Conservation (phyloP, 805 yeast species). For the Monosporozyma unispora region DNA sequence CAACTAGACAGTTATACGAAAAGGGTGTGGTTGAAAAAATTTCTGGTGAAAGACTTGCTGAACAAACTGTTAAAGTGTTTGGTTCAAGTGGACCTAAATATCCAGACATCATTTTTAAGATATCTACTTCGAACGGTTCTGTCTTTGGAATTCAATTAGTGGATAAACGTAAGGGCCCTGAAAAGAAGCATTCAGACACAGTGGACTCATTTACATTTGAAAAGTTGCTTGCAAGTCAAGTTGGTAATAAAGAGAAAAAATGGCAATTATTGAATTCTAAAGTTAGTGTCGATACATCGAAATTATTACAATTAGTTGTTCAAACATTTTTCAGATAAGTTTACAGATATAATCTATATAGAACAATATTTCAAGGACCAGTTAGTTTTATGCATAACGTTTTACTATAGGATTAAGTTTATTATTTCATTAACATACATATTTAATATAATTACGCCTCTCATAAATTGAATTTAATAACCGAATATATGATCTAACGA, state of each 20-base stretch:
- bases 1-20: constrained; percentile 66
- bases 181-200: constrained; percentile 21
- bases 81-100: constrained; percentile 40
- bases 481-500: constrained; percentile 23
- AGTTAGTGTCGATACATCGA: constrained; percentile 60
- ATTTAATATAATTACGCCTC: background rate
- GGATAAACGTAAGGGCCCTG: constrained; percentile 27
- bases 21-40: constrained; percentile 56
- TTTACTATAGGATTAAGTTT: background rate
- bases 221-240: constrained; percentile 63
- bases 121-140: constrained; percentile 68
- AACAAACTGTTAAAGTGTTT: constrained; percentile 31
- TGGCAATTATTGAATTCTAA: constrained; percentile 56
- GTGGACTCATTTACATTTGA: constrained; percentile 54
- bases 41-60: constrained; percentile 40
- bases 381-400: background rate
- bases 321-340: constrained; percentile 45
- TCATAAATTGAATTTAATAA: background rate
- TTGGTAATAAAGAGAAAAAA: constrained; percentile 45
- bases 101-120: constrained; percentile 58
- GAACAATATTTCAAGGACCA: background rate
- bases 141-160: constrained; percentile 56
- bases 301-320: constrained; percentile 60
- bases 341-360: too few relatives aligned
- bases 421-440: background rate